Evolutionary conservation across 805 yeast species (phyloP).

Genomic region (Barnettozyma sucrosica): DNA sequence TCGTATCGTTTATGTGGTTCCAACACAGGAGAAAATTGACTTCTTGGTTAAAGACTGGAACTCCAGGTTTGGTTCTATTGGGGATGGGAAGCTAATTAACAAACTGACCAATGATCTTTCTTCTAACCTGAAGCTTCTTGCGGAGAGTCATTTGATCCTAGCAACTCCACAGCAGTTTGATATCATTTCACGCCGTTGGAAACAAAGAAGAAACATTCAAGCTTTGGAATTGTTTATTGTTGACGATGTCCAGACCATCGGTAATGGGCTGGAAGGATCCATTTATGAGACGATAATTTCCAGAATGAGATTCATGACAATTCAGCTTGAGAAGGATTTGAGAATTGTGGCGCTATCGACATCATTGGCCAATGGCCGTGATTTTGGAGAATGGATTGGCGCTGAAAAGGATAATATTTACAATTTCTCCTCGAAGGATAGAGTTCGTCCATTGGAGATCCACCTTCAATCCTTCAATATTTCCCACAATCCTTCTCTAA

Average conservation of each 20-base stretch:
- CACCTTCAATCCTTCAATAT: slow-evolving; percentile 45
- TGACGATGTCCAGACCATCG: slow-evolving; percentile 68
- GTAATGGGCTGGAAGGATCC: slow-evolving; percentile 50
- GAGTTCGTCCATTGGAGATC: slow-evolving; percentile 52
- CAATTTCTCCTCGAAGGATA: slow-evolving; percentile 63
- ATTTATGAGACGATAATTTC: slow-evolving; percentile 66
- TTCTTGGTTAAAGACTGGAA: slow-evolving; percentile 45
- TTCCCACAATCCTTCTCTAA: slow-evolving; percentile 46
- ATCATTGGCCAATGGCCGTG: slow-evolving; percentile 69
- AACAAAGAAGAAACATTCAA: slow-evolving; percentile 64
- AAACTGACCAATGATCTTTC: slow-evolving; percentile 49
- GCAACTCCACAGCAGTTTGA: slow-evolving; percentile 82
- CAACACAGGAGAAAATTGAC: slow-evolving; percentile 54
- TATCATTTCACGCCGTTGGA: slow-evolving; percentile 72
- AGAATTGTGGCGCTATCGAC: slow-evolving; percentile 68
- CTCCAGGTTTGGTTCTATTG: slow-evolving; percentile 38
- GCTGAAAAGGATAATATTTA: slow-evolving; percentile 52
- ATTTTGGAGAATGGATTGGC: slow-evolving; percentile 84
- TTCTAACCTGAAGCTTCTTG: slow-evolving; percentile 49
- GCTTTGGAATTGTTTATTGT: slow-evolving; percentile 61
- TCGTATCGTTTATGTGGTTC: slow-evolving; percentile 66
- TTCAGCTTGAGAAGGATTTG: slow-evolving; percentile 51
- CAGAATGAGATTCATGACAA: slow-evolving; percentile 63
- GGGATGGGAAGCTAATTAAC: slow-evolving; percentile 52
- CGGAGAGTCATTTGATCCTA: slow-evolving; percentile 58